Base-by-base conservation (phyloP, 108 stramenopile genomes). In the Parietichytrium sp. region DNA sequence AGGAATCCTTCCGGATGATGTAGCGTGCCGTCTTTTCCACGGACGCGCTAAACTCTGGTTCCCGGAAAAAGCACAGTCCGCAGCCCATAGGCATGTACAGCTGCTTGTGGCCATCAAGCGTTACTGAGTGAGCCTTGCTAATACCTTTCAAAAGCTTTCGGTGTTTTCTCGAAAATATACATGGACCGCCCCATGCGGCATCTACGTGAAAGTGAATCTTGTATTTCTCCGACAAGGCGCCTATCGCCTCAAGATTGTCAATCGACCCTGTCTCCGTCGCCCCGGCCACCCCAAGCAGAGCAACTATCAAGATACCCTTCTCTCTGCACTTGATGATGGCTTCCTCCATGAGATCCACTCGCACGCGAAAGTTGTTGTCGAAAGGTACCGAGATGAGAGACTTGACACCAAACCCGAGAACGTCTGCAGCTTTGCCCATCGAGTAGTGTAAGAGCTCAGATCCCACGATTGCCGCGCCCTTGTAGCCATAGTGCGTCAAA, bases 61-160 rank as follows among this genome's bases (percentile, higher is more conserved):
- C 61, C 6, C 42, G 61, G 1, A 72, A 42, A 27, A 72, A 72
- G 2, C 61, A 72, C 15, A 72, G 33, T 33, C 61, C 61, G 20
- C 61, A 72, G 10, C 61, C 61, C 61, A 72, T 72, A 42, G 61
- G 61, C 61, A 72, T 72, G 61, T 72, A 72, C 23, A 72, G 61
- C 42, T 72, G 61, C 61, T 72, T 72, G 42, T 72, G 61, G 8
- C 61, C 61, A 25, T 72, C 61, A 0, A 72, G 42, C 8, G 61
- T 72, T 8, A 72, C 42, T 6, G 61, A 45, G 16, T 72, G 61
- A n/a, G 61, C 61, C 10, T 42, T 33, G 1, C 45, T 42, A 2
- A 72, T 72, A 20, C 61, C 61, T 8, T 42, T 33, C 42, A 72
- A 20, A 12, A 72, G 61, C 1, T 8, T 42, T 23, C 18, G 38